Evolutionary conservation across 345 rosid species (phyloP).

Genomic region (Aquilaria sinensis): DNA sequence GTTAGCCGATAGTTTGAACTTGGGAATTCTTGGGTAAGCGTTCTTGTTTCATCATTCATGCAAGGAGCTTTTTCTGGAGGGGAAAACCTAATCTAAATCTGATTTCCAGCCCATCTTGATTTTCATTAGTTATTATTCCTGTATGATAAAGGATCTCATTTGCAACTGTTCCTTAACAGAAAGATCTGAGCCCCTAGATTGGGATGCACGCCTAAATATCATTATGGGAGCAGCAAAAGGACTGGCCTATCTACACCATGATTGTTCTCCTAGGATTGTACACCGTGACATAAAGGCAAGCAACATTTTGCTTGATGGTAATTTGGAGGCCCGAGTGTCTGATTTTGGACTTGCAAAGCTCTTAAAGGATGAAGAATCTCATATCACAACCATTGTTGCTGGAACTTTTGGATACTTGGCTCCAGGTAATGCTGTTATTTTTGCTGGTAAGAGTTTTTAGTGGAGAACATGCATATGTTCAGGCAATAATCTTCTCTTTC

Average conservation of each 20-base stretch:
- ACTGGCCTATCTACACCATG: conserved; percentile 93
- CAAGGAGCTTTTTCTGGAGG: too few relatives aligned
- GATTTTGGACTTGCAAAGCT: conserved; percentile 98
- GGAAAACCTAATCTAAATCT: too few relatives aligned
- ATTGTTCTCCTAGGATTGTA: conserved; percentile 97
- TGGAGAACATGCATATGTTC: conserved; percentile 2
- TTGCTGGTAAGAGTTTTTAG: conserved; percentile 1
- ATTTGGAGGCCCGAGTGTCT: conserved; percentile 95
- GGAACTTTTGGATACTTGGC: conserved; percentile 99
- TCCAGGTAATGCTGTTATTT: conserved; percentile 58
- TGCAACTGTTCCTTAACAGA: conserved; percentile 38
- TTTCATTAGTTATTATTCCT: too few relatives aligned
- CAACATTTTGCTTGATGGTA: conserved; percentile 95
- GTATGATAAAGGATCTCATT: background rate
- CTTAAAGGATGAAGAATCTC: conserved; percentile 93
- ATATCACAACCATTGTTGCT: conserved; percentile 96
- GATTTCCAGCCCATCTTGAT: too few relatives aligned
- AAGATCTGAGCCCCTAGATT: conserved; percentile 79
- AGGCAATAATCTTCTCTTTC: conserved; percentile 1
- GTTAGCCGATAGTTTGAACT: too few relatives aligned
- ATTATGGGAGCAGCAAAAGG: conserved; percentile 99
- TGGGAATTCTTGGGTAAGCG: too few relatives aligned
- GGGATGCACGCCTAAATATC: conserved; percentile 92
- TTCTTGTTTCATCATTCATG: too few relatives aligned
- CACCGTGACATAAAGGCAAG: conserved; percentile 99